Evolutionary conservation across 1,139 yeast genomes (phyloP).

Genomic region (Suhomyces panamericanus): DNA sequence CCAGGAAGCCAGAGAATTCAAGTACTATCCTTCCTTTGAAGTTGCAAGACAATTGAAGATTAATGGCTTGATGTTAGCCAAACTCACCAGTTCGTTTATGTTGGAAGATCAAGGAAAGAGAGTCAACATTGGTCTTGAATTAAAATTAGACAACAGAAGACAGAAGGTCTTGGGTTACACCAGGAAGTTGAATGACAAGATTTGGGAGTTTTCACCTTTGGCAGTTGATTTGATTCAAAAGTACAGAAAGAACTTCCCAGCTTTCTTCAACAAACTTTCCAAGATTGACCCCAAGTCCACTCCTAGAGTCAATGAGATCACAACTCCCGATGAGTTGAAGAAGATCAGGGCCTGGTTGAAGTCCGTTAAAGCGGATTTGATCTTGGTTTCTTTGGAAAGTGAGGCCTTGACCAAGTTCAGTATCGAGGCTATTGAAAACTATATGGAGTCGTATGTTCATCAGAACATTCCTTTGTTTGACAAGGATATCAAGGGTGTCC

Average conservation of each 20-base stretch:
- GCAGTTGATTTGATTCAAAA: slow-evolving; percentile 67
- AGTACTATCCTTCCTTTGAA: slow-evolving; percentile 67
- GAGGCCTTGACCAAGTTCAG: slow-evolving; percentile 73
- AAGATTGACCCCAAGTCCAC: slow-evolving; percentile 24
- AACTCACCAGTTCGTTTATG: slow-evolving; percentile 71
- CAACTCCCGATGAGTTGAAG: slow-evolving; percentile 34
- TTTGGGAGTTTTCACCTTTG: slow-evolving; percentile 83
- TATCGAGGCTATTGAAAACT: slow-evolving; percentile 66
- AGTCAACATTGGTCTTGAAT: slow-evolving; percentile 78
- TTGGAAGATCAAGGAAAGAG: slow-evolving; percentile 52
- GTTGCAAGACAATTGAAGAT: slow-evolving; percentile 61
- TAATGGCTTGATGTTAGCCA: slow-evolving; percentile 68
- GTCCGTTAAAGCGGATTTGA: slow-evolving; percentile 53
- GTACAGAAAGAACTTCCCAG: slow-evolving; percentile 63
- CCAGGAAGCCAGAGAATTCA: slow-evolving; percentile 55
- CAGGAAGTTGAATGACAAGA: slow-evolving; percentile 50
- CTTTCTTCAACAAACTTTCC: slow-evolving; percentile 50
- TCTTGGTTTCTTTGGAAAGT: slow-evolving; percentile 71
- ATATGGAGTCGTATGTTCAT: slow-evolving; percentile 50
- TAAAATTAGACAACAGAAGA: slow-evolving; percentile 78
- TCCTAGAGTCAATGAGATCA: slow-evolving; percentile 29
- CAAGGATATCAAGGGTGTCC: slow-evolving; percentile 76
- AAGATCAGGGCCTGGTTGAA: slow-evolving; percentile 60
- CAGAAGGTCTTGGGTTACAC: slow-evolving; percentile 89
- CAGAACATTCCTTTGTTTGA: slow-evolving; percentile 44